Evolutionary conservation across 2,329 filamentous ascomycete species (phyloP), one percentile per base, ranked within the genome.

Genomic region (Monilinia vaccinii-corymbosi): DNA sequence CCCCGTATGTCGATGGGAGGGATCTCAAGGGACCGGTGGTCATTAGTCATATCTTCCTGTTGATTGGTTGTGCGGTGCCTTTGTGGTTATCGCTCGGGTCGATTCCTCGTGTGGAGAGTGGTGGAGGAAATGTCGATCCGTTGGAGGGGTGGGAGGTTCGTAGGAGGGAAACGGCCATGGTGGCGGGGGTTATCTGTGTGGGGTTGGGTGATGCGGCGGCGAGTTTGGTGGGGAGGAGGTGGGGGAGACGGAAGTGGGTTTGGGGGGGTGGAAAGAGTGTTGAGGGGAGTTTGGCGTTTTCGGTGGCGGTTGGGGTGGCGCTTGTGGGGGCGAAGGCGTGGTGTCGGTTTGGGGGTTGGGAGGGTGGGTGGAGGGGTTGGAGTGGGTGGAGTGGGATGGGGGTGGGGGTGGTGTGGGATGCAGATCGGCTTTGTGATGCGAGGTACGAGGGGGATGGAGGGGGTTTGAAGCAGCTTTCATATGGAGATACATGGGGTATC

Each of bases 191-290:
- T 3, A 81, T 97, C 32, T 97, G 94, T 71, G 94, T 99, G 2
- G 94, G 94, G 1, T 85, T 99, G 73, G 94, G 94, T 44, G 94
- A 99, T 70, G 92, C 94, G 0, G 94, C 93, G 0, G 94, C 94
- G 1, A 95, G 89, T 16, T 79, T 99, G 1, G 87, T 34, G 32
- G 94, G 94, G 0, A 81, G 94, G 38, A 84, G 93, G 21, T 96
- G 86, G 71, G 94, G 94, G 4, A 85, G 85, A 32, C 81, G 83
- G 38, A 97, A 97, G 77, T 99, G 94, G 94, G 81, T 92, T 28
- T 99, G 94, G 94, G 89, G 91, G 16, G 94, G 94, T 4, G 93
- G 92, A 16, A 99, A 99, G 79, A 96, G 91, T 64, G 79, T 99
- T 1, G 93, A 99, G 74, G 94, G 94, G 59, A 86, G 83, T 65